Evolutionary conservation across 768 basidiomycete species (phyloP).

Genomic region (Multifurca ochricompacta): DNA sequence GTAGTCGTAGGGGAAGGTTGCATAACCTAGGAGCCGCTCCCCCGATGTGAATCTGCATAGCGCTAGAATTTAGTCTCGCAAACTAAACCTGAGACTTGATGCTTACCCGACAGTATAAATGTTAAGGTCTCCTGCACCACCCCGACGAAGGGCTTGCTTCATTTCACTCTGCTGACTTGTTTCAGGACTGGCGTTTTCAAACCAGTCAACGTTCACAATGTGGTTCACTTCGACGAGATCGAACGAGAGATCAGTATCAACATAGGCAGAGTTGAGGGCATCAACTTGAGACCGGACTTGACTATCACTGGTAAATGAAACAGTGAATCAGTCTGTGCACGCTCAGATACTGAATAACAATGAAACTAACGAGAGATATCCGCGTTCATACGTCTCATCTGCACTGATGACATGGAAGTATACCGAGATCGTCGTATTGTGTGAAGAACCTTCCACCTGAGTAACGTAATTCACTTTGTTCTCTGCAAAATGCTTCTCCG

Average conservation of each 20-base stretch:
- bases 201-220: slow-evolving; percentile 42
- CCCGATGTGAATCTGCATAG: no score
- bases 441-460: slow-evolving; percentile 3
- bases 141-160: slow-evolving; percentile 40
- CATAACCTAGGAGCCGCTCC: no score
- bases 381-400: slow-evolving; percentile 33
- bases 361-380: slow-evolving; percentile 35
- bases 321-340: slow-evolving; percentile 3
- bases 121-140: slow-evolving; percentile 36
- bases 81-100: slow-evolving; percentile 9
- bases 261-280: slow-evolving; percentile 38
- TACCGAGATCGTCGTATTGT: slow-evolving; percentile 28
- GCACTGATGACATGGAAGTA: slow-evolving; percentile 40
- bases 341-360: background rate
- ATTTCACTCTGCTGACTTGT: slow-evolving; percentile 35
- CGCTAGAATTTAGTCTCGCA: slow-evolving; percentile 28
- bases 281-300: slow-evolving; percentile 36
- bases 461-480: slow-evolving; percentile 31
- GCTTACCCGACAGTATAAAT: slow-evolving; percentile 44
- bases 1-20: slow-evolving; percentile 45
- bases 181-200: slow-evolving; percentile 34
- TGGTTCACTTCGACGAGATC: slow-evolving; percentile 35
- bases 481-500: slow-evolving; percentile 36
- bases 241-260: slow-evolving; percentile 32
- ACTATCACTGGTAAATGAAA: slow-evolving; percentile 25